phyloP scores from a whole-genome alignment of 305 asterid genomes.

The Coffea humblotiana region DNA sequence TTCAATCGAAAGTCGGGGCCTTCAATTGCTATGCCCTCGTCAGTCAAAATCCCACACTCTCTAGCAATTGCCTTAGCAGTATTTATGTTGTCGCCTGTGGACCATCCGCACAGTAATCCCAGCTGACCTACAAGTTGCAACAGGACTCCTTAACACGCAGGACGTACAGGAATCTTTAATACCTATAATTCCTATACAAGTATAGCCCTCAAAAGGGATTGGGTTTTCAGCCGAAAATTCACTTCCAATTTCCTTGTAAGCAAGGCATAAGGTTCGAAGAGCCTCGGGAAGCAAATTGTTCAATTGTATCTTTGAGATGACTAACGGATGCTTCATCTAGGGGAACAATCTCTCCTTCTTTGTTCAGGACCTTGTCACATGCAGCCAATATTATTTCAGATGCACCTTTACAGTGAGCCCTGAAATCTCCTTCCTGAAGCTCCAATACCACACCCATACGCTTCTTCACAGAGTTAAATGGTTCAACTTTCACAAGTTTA shows the following conservation, averaged over 20 bases:
- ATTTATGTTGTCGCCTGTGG: slow-evolving; percentile 86
- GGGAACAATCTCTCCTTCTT: slow-evolving; percentile 59
- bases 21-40: slow-evolving; percentile 87
- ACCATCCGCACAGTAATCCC: slow-evolving; percentile 93
- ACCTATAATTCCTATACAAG: slow-evolving; percentile 83
- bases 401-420: slow-evolving; percentile 95
- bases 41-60: slow-evolving; percentile 93
- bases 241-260: slow-evolving; percentile 63
- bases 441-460: slow-evolving; percentile 90
- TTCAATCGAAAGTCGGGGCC: slow-evolving; percentile 84
- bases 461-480: slow-evolving; percentile 87
- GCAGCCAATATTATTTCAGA: slow-evolving; percentile 90
- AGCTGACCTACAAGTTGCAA: slow-evolving; percentile 84
- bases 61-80: slow-evolving; percentile 97
- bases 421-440: slow-evolving; percentile 58
- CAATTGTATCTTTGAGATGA: slow-evolving; percentile 58
- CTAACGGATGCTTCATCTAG: slow-evolving; percentile 51
- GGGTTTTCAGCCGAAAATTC: slow-evolving; percentile 48
- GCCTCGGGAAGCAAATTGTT: slow-evolving; percentile 83
- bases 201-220: slow-evolving; percentile 74
- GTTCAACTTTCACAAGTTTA: slow-evolving; percentile 80
- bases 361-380: slow-evolving; percentile 62
- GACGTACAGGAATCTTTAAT: slow-evolving; percentile 96
- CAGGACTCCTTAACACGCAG: slow-evolving; percentile 98
- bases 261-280: slow-evolving; percentile 86